Base-by-base conservation (phyloP, 2,329 filamentous ascomycete genomes). In the Talaromyces funiculosus region DNA sequence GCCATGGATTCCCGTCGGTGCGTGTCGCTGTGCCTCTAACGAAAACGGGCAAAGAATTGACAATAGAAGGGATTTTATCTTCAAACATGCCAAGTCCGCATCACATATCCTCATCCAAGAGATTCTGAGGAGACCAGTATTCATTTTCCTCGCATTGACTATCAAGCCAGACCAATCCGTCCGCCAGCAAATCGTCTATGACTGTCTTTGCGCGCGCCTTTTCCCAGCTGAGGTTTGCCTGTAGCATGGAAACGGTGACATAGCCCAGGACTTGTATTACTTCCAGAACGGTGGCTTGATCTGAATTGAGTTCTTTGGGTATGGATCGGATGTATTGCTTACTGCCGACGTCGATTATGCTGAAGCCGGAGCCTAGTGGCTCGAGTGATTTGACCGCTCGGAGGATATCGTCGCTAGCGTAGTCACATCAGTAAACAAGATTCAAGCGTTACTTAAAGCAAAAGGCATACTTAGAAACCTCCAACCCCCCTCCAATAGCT, bases 111-210 rank as follows among this genome's bases (percentile, higher is more conserved):
- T 78, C 76, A 62, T 74, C 75, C 12, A 79, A 65, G 14, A 79
- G 65, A 56, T 74, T 75, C 62, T 79, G 77, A 8, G 78, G 78
- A 26, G 78, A 80, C 94, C 94, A 99, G 69, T 97, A 99, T 75
- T 97, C 92, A 74, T 87, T 92, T 77, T 97, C 93, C 8, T 84
- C 81, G 35, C 82, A 86, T 77, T 97, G 92, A 66, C 85, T 86
- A 75, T 99, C 94, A 5, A 97, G 86, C 94, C 94, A 99, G 14
- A 99, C 85, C 79, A 99, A 84, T 57, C 92, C 91, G 69, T 95
- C 91, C 0, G 88, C 86, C 56, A 97, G 81, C 35, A 99, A 78
- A 74, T 99, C 94, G 64, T 97, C 91, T 56, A 97, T 83, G 1
- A 93, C 92, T 0, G 94, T 96, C 71, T 89, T 84, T n/a, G 91